Percentiles rank a stretch among this genome's conserved stretches.
Conservation (phyloP, 148 eudicot genomes). For the Chenopodium suecicum region DNA sequence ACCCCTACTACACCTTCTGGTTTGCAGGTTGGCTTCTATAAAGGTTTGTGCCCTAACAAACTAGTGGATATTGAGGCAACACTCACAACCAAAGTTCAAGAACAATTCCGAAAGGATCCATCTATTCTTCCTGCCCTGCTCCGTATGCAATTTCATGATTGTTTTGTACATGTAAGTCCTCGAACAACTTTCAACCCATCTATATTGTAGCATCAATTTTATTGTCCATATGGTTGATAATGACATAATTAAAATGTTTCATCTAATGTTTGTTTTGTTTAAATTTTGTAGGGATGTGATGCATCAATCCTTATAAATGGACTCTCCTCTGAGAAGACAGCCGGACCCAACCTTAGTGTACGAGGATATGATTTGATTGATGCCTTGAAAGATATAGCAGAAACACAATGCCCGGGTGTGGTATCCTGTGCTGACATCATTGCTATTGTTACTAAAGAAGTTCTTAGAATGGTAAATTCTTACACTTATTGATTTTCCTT, state of each 20-base stretch:
- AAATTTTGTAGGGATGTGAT: conserved; percentile 24
- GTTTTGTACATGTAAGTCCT: conserved; percentile 28
- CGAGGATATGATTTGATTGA: conserved; percentile 25
- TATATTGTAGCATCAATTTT: too few species aligned
- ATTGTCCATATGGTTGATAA: too few species aligned
- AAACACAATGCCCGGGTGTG: conserved; percentile 17
- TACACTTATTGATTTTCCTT: neutral
- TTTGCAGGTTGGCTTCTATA: conserved; percentile 15
- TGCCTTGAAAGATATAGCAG: conserved; percentile 15
- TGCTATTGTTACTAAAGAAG: conserved; percentile 26
- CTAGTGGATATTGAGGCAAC: conserved; percentile 17
- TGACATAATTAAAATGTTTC: too few species aligned
- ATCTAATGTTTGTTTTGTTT: neutral
- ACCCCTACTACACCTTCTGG: conserved; percentile 8
- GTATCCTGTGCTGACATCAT: conserved; percentile 32
- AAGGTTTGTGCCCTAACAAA: conserved; percentile 10
- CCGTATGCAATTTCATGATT: conserved; percentile 35
- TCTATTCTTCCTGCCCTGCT: conserved; percentile 20
- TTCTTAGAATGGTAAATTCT: conserved; percentile 13
- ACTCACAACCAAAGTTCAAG: conserved; percentile 8
- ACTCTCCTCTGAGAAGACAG: conserved; percentile 19
- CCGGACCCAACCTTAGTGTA: conserved; percentile 21
- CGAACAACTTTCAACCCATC: too few species aligned
- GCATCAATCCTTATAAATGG: conserved; percentile 27
- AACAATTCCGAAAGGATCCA: conserved; percentile 18